Base-by-base conservation (phyloP, 2,329 filamentous ascomycete species). In the Botryotinia globosa region DNA sequence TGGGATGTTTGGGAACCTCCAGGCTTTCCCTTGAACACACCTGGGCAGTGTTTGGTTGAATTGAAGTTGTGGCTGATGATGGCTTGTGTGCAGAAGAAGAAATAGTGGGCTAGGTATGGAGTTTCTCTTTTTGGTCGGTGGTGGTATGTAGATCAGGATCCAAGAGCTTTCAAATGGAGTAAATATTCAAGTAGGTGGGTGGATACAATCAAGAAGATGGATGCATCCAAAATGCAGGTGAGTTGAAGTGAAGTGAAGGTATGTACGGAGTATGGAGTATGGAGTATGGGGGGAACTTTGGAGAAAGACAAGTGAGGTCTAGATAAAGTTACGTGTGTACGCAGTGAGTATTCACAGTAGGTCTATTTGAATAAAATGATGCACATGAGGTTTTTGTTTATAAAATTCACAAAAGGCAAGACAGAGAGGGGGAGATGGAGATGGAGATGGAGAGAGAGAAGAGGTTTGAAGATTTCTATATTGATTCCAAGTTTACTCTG, bases 31-130 rank as follows among this genome's bases (percentile, higher is more conserved):
- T 63, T 16, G 61, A 25, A 42, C 61, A n/a, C n/a, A n/a, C n/a
- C n/a, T n/a, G n/a, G n/a, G n/a, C n/a, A 18, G 6, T 63, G 61
- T 44, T 42, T 39, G 34, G 59, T 18, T 37, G 63, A 51, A 37
- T 65, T 51, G 44, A 45, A 39, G 16, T 37, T 65, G 44, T 65
- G 63, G 63, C 44, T 48, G 63, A 37, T 51, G 63, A 65, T 51
- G 63, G 63, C 63, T 65, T 65, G 44, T 65, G 25, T 65, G 44
- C 63, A 65, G 61, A 65, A 65, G 61, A 65, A 65, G 48, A 34
- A 65, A 48, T 14, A 65, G 63, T 65, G 63, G 63, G 22, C 18
- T 65, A n/a, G n/a, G n/a, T n/a, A 16, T 64, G 42, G 20, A 64
- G 34, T 25, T 44, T 22, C 56, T 34, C 32, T 59, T 59, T 37